These are phyloP conservation scores for Centaurea solstitialis DNA, from an alignment of 129 eudicot species.

Conservation along the genomic window DNA sequence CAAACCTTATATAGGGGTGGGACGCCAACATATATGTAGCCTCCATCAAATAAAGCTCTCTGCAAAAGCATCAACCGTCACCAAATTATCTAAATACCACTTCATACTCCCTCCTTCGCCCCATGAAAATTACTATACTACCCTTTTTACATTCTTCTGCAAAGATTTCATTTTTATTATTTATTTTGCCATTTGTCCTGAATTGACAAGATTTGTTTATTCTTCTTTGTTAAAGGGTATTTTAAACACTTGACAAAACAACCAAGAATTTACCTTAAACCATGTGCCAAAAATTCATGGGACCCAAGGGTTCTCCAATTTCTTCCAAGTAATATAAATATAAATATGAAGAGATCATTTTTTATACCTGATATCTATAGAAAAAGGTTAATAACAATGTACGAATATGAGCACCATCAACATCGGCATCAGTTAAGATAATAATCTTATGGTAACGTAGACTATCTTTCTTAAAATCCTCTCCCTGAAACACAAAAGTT, in stretches of 20 bases:
- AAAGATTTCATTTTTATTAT: neutral
- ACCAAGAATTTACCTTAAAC: neutral
- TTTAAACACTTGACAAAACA: conserved; percentile 8
- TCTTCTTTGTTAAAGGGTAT: neutral
- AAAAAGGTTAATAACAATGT: conserved; percentile 89
- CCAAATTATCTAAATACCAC: neutral
- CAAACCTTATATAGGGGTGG: conserved; percentile 95
- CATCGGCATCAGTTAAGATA: conserved; percentile 97
- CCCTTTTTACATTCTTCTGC: neutral
- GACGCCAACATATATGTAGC: conserved; percentile 94
- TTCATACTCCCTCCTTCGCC: neutral
- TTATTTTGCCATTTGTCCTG: conserved; percentile 4
- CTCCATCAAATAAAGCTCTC: conserved; percentile 97
- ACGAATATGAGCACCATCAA: conserved; percentile 98
- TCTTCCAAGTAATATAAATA: neutral
- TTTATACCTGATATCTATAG: conserved; percentile 90
- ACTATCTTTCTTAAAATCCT: conserved; percentile 83
- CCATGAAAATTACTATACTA: neutral
- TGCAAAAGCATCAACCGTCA: conserved; percentile 35
- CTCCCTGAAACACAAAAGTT: conserved; percentile 64
- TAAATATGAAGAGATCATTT: neutral
- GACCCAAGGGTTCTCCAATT: neutral
- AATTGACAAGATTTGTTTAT: neutral
- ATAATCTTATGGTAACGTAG: conserved; percentile 95
- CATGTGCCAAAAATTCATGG: neutral